Evolutionary conservation across 2,329 filamentous ascomycete species (phyloP).

Genomic region (Calonectria leucothoes): DNA sequence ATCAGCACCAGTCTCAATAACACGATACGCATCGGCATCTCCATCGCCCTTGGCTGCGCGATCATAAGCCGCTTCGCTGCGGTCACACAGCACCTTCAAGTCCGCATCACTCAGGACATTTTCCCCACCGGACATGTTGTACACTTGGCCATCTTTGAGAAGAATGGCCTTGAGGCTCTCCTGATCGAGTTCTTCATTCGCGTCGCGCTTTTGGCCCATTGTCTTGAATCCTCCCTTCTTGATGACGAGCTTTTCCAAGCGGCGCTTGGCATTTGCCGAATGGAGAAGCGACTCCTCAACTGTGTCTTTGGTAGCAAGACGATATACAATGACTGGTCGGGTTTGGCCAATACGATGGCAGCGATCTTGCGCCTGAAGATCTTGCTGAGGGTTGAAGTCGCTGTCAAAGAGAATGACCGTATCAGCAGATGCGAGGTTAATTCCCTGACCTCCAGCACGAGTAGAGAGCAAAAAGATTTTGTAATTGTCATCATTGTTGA

Average conservation of each 20-base stretch:
- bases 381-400: conserved; percentile 96
- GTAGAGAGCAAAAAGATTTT: conserved; percentile 91
- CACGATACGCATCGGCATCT: conserved; percentile 76
- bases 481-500: conserved; percentile 73
- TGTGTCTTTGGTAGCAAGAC: conserved; percentile 91
- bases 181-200: conserved; percentile 66
- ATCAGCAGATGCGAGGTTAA: conserved; percentile 92
- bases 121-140: conserved; percentile 67
- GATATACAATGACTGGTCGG: conserved; percentile 90
- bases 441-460: conserved; percentile 91
- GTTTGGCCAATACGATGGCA: conserved; percentile 96
- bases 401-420: conserved; percentile 92
- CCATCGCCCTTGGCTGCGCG: conserved; percentile 84
- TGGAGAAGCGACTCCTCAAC: conserved; percentile 90
- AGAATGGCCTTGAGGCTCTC: conserved; percentile 72
- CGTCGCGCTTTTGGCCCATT: conserved; percentile 71
- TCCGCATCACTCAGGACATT: conserved; percentile 81
- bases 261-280: conserved; percentile 90
- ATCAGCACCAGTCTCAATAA: conserved; percentile 79
- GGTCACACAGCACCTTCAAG: conserved; percentile 81
- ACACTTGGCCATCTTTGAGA: conserved; percentile 78
- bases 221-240: conserved; percentile 88
- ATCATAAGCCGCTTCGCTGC: conserved; percentile 73
- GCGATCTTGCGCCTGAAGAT: conserved; percentile 95
- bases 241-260: conserved; percentile 94